phyloP scores from a whole-genome alignment of 2,329 filamentous ascomycete genomes.

The Phialemonium atrogriseum region DNA sequence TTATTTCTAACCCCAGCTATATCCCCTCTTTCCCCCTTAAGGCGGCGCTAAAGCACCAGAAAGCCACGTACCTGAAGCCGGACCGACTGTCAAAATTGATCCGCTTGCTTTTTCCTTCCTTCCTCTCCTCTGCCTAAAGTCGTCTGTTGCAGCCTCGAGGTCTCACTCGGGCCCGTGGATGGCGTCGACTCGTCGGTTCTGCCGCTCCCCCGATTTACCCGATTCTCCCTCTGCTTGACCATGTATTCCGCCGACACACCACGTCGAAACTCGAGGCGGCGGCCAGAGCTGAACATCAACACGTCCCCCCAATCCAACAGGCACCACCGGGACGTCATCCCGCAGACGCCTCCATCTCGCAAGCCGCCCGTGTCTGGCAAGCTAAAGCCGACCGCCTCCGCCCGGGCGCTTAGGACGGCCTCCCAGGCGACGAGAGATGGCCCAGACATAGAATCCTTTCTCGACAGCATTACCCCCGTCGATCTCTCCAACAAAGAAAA shows the following conservation, averaged over 20 bases:
- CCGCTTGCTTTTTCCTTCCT: no score
- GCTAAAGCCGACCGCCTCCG: conserved; percentile 24
- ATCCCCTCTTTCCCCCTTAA: no score
- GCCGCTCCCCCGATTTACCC: no score
- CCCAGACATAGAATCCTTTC: conserved; percentile 24
- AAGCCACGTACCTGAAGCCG: no score
- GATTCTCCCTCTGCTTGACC: no score
- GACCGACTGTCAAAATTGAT: no score
- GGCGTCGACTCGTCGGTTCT: no score
- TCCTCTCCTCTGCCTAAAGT: no score
- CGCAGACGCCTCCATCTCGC: conserved; percentile 20
- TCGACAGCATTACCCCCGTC: conserved; percentile 31
- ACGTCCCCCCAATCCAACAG: conserved; percentile 14
- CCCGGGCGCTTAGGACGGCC: conserved; percentile 21
- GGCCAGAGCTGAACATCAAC: conserved; percentile 29
- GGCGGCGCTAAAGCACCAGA: no score
- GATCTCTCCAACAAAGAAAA: conserved; percentile 26
- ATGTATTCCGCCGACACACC: conserved; percentile 8
- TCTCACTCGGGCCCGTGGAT: no score
- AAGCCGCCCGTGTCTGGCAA: conserved; percentile 18
- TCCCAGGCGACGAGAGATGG: conserved; percentile 15
- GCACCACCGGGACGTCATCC: conserved; percentile 12
- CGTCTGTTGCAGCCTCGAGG: no score
- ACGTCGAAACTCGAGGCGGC: conserved; percentile 13
- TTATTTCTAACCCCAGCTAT: no score